These are phyloP conservation scores for Nannizziopsis arthrosporioides DNA, from an alignment of 2,329 filamentous ascomycete genomes.

Conservation along the genomic window DNA sequence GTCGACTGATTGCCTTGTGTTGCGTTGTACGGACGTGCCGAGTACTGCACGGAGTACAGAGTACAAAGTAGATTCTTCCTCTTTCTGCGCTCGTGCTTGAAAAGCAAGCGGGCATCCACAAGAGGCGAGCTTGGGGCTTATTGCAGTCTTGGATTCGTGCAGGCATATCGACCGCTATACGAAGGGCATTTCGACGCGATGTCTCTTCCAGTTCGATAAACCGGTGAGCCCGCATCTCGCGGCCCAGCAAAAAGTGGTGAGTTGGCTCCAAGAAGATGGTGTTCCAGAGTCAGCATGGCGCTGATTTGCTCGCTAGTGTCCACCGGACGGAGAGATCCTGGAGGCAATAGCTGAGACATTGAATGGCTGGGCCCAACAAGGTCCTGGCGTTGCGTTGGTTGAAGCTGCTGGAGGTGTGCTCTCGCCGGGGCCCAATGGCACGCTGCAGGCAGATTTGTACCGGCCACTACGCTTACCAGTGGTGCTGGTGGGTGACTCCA, in stretches of 20 bases:
- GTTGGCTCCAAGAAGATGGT: constrained; percentile 7
- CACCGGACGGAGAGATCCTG: constrained; percentile 44
- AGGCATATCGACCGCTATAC: constrained; percentile 55
- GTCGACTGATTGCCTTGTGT: constrained; percentile 5
- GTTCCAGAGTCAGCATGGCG: constrained; percentile 3
- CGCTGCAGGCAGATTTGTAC: constrained; percentile 66
- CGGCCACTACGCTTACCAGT: constrained; percentile 60
- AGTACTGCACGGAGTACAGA: neutral
- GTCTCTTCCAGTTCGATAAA: constrained; percentile 59
- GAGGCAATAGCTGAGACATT: constrained; percentile 38
- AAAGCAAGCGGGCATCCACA: neutral
- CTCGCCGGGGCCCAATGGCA: constrained; percentile 64
- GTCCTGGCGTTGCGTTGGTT: constrained; percentile 29
- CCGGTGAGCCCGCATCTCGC: constrained; percentile 70
- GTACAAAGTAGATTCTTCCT: neutral
- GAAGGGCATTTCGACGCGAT: constrained; percentile 45
- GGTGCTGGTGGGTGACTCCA: constrained; percentile 61
- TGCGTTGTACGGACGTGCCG: neutral
- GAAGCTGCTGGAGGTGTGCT: constrained; percentile 77
- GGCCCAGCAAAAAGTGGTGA: constrained; percentile 42
- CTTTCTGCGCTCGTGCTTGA: neutral
- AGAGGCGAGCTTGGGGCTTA: neutral
- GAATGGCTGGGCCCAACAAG: constrained; percentile 18
- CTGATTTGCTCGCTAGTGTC: constrained; percentile 28
- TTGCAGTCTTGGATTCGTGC: neutral